A percentile compares a stretch with the other conserved stretches of the same genome.
Evolutionary conservation across 352 stramenopile species (phyloP).

Genomic region (Pythium utonaiense): DNA sequence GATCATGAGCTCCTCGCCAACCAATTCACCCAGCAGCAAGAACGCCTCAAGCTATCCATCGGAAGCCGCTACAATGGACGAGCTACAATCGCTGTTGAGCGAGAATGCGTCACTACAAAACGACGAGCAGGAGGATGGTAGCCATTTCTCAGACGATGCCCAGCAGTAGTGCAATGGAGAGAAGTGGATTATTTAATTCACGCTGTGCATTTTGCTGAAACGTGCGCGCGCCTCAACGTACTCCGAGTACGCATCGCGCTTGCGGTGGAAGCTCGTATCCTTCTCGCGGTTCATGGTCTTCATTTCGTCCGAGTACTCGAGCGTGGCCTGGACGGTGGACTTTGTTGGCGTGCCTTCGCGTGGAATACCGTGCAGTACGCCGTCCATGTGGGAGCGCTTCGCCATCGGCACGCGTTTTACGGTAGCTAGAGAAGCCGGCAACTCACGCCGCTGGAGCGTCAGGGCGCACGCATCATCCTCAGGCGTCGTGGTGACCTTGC

Average conservation of each 20-base stretch:
- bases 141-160: too few species aligned
- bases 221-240: conserved; percentile 84
- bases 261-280: conserved; percentile 68
- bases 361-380: conserved; percentile 59
- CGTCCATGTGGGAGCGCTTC: conserved; percentile 80
- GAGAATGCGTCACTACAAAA: conserved; percentile 22
- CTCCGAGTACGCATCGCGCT: conserved; percentile 84
- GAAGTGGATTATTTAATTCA: conserved; percentile 38
- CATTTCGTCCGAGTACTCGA: conserved; percentile 74
- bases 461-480: conserved; percentile 12
- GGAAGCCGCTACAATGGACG: conserved; percentile 8
- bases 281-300: conserved; percentile 73
- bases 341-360: conserved; percentile 23
- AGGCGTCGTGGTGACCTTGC: neutral
- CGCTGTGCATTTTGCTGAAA: conserved; percentile 89
- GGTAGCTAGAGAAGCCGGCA: conserved; percentile 9
- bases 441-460: conserved; percentile 13
- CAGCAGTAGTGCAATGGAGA: too few species aligned
- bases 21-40: neutral
- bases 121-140: neutral
- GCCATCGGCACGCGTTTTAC: conserved; percentile 45
- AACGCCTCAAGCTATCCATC: neutral
- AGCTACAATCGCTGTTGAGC: conserved; percentile 22
- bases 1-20: conserved; percentile 16
- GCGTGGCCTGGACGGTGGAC: conserved; percentile 49